Evolutionary conservation across 208 protist species (phyloP).

Genomic region (Acanthamoeba sp.): DNA sequence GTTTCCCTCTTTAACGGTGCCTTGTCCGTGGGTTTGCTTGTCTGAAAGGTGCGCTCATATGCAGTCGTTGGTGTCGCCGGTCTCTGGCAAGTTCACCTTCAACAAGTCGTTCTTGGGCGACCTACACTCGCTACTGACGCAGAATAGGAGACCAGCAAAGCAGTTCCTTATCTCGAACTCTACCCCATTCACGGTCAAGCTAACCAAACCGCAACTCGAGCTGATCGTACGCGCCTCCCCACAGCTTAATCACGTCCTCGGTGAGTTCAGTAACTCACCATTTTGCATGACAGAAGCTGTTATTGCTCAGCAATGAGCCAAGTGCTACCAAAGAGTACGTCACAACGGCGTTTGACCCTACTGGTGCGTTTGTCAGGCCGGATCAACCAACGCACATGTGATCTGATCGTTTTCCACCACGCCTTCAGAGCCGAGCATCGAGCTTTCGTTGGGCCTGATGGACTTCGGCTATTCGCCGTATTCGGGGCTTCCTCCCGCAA

Average conservation of each 20-base stretch:
- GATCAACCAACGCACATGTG: background rate
- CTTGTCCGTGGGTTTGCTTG: background rate
- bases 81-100: background rate
- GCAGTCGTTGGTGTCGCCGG: background rate
- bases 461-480: background rate
- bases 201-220: background rate
- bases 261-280: too few relatives aligned
- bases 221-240: background rate
- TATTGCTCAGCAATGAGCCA: background rate
- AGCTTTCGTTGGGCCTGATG: background rate
- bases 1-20: background rate
- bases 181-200: constrained; percentile 5
- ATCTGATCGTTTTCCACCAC: background rate
- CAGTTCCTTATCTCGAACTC: constrained; percentile 3
- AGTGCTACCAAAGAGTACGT: background rate
- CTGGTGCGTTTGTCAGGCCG: background rate
- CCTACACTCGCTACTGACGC: background rate
- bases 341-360: background rate
- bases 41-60: background rate
- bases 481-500: background rate
- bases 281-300: background rate
- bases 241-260: too few relatives aligned
- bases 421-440: constrained; percentile 9
- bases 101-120: constrained; percentile 68
- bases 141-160: background rate